A percentile compares a stretch with the other conserved stretches of the same genome.
These are phyloP conservation scores for Termitomyces sp. DNA, from an alignment of 768 basidiomycete genomes.

Conservation along the genomic window DNA sequence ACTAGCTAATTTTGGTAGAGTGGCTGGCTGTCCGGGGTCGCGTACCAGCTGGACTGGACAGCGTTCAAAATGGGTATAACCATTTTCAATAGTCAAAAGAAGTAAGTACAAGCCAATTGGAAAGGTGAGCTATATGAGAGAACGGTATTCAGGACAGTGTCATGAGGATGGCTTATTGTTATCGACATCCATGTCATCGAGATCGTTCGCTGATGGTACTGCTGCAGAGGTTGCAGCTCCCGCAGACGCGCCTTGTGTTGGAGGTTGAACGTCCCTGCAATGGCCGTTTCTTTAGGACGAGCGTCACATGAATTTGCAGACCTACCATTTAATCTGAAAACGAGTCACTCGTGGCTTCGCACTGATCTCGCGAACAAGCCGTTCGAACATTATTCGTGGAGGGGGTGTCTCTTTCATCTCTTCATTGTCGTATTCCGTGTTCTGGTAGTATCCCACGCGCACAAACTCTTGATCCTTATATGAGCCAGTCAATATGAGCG, in stretches of 20 bases:
- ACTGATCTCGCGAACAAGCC: slow-evolving; percentile 82
- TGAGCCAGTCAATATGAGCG: slow-evolving; percentile 92
- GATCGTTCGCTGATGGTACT: slow-evolving; percentile 67
- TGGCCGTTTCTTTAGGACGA: background rate
- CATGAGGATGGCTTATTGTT: slow-evolving; percentile 19
- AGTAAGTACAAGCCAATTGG: background rate
- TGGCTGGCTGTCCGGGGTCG: background rate
- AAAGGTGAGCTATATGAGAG: background rate
- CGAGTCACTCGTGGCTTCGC: slow-evolving; percentile 92
- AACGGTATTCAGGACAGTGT: background rate
- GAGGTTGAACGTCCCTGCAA: slow-evolving; percentile 58
- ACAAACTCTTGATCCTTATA: slow-evolving; percentile 98
- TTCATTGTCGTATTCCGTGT: slow-evolving; percentile 96
- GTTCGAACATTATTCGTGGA: slow-evolving; percentile 63
- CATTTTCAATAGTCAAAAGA: background rate
- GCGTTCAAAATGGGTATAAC: background rate
- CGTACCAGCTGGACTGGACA: too few relatives aligned
- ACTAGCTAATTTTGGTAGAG: background rate
- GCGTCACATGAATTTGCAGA: background rate
- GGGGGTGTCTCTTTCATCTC: slow-evolving; percentile 80
- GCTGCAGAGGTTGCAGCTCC: slow-evolving; percentile 69
- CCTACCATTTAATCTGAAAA: slow-evolving; percentile 84
- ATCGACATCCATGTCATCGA: slow-evolving; percentile 36
- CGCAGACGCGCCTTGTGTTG: slow-evolving; percentile 34
- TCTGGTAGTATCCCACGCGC: slow-evolving; percentile 99